Conservation (phyloP, 2,329 filamentous ascomycete species). For the Emydomyces testavorans region DNA sequence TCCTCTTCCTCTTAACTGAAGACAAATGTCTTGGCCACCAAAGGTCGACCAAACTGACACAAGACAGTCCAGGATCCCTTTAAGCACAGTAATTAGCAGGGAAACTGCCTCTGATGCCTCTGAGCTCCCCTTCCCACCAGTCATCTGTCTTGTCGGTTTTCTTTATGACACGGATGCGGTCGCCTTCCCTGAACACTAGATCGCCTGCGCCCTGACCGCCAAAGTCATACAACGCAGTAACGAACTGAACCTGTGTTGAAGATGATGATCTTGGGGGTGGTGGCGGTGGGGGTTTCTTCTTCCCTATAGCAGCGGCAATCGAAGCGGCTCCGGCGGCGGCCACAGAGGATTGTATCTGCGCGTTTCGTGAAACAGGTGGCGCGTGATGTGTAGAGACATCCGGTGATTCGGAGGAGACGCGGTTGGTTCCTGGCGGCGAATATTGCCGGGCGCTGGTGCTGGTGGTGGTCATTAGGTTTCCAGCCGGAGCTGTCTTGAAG, state of each 20-base stretch:
- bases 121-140: slow-evolving; percentile 76
- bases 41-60: neutral
- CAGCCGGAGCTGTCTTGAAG: slow-evolving; percentile 6
- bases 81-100: slow-evolving; percentile 69
- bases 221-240: slow-evolving; percentile 66
- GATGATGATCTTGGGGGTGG: slow-evolving; percentile 50
- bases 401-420: neutral
- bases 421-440: slow-evolving; percentile 1
- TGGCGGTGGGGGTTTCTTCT: slow-evolving; percentile 66
- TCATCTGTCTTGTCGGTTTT: slow-evolving; percentile 71
- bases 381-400: neutral
- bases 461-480: neutral
- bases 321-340: slow-evolving; percentile 34
- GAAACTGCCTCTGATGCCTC: slow-evolving; percentile 58
- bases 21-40: too few species aligned
- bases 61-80: slow-evolving; percentile 2
- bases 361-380: slow-evolving; percentile 6
- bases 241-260: slow-evolving; percentile 42
- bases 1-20: too few species aligned
- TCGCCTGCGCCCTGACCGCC: slow-evolving; percentile 58
- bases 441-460: neutral
- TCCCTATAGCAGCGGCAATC: slow-evolving; percentile 32
- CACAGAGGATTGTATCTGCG: slow-evolving; percentile 19
- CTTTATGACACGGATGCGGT: slow-evolving; percentile 63
- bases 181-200: slow-evolving; percentile 62